phyloP scores from a whole-genome alignment of 2,329 filamentous ascomycete species.

The Stagonosporopsis chrysanthemi region DNA sequence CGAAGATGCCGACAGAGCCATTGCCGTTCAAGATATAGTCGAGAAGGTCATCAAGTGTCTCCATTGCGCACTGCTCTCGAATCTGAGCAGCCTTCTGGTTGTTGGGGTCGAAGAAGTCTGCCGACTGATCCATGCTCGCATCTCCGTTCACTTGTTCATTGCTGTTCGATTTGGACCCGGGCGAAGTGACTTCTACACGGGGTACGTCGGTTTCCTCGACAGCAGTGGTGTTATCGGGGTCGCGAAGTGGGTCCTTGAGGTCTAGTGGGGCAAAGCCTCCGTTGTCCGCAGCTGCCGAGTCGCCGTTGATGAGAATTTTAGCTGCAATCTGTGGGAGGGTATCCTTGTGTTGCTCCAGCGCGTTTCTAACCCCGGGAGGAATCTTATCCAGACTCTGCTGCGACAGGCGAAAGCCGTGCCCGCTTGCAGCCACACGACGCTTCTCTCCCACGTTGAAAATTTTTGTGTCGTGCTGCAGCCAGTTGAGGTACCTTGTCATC shows the following conservation, averaged over 20 bases:
- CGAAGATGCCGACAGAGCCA: slow-evolving; percentile 91
- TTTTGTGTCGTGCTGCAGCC: slow-evolving; percentile 93
- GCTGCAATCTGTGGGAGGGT: slow-evolving; percentile 54
- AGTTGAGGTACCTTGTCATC: slow-evolving; percentile 91
- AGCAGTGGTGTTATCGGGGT: slow-evolving; percentile 34
- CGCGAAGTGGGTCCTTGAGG: slow-evolving; percentile 38
- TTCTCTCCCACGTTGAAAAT: slow-evolving; percentile 99
- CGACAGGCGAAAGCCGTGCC: slow-evolving; percentile 54
- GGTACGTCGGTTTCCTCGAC: slow-evolving; percentile 35
- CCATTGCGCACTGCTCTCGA: slow-evolving; percentile 89
- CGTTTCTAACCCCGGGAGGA: slow-evolving; percentile 33
- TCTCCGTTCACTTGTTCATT: slow-evolving; percentile 44
- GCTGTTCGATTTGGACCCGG: slow-evolving; percentile 34
- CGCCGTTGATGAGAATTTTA: slow-evolving; percentile 66
- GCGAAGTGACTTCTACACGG: slow-evolving; percentile 46
- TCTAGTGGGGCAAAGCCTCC: slow-evolving; percentile 43
- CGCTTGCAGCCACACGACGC: slow-evolving; percentile 77
- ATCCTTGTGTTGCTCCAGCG: slow-evolving; percentile 38
- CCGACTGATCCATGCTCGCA: slow-evolving; percentile 81
- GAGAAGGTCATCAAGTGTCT: slow-evolving; percentile 89
- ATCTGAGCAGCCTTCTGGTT: slow-evolving; percentile 84
- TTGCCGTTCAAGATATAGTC: slow-evolving; percentile 84
- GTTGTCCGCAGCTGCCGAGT: slow-evolving; percentile 52
- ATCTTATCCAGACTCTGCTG: slow-evolving; percentile 41
- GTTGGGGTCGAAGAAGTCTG: slow-evolving; percentile 90